Evolutionary conservation across 2,329 filamentous ascomycete species (phyloP), one percentile per base, ranked within the genome.

Genomic region (Rutstroemia sp.): DNA sequence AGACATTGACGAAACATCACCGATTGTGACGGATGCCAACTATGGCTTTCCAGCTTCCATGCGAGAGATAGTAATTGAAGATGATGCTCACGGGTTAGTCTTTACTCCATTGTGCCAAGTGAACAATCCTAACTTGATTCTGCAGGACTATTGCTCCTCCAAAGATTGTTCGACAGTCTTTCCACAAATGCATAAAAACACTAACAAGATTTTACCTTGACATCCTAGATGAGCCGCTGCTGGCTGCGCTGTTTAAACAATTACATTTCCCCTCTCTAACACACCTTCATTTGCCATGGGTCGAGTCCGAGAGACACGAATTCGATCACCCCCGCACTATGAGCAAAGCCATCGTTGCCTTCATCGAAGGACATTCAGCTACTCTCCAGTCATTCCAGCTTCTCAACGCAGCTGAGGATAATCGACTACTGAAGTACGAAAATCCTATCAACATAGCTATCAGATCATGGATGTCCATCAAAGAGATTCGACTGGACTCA

Each of bases 271-370:
- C 54, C 14, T 19, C 37, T 12, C 41, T 56, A 45, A 41, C 25
- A 3, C 48, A 56, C 45, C 54, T 56, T 14, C 54, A 56, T 27
- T 14, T 56, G 38, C 54, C 49, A 30, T 56, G 54, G 54, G 48
- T 38, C 16, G 49, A 52, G 41, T 56, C 54, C 10, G 54, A 56
- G 23, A 52, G n/a, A 14, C 54, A 56, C n/a, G 49, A 52, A 5
- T 56, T 49, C 2, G 44, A 47, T 6, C 61, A 66, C 44, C 46
- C 44, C 19, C 59, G 63, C 12, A 25, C 53, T 14, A 25, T 67
- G 5, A 56, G 42, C 3, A 58, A 61, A 50, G 54, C 50, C 3
- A 46, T 64, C 14, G 62, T 64, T 23, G 56, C 57, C n/a, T 51
- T 52, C 12, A n/a, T 56, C 9, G 37, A 56, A 37, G 42, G 25